Conservation (phyloP, 1,139 yeast species). For the Kodamaea plutei region DNA sequence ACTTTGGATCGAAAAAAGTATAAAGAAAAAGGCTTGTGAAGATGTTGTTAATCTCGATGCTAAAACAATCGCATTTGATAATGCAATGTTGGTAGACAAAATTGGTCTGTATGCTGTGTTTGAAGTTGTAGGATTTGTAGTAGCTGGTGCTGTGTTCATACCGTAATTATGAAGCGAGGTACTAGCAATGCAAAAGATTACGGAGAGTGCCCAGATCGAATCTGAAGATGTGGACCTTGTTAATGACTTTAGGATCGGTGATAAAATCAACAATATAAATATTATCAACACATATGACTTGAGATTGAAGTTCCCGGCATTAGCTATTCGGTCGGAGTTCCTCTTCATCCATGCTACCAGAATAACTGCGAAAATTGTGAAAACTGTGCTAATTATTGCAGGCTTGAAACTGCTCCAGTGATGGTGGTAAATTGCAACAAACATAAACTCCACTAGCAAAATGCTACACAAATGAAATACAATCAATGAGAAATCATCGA, state of each 20-base stretch:
- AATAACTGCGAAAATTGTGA: constrained; percentile 29
- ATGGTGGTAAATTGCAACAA: constrained; percentile 50
- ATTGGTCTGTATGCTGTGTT: constrained; percentile 48
- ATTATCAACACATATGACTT: constrained; percentile 69
- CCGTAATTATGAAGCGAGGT: constrained; percentile 66
- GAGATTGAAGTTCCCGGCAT: constrained; percentile 18
- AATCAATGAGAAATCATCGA: constrained; percentile 65
- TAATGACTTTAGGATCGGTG: constrained; percentile 86
- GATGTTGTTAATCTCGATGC: constrained; percentile 80
- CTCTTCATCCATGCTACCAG: constrained; percentile 18
- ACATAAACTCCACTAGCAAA: constrained; percentile 56
- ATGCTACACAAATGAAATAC: constrained; percentile 63
- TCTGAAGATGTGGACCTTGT: constrained; percentile 89
- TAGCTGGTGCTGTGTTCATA: constrained; percentile 22
- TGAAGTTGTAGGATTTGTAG: constrained; percentile 10
- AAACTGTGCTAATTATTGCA: constrained; percentile 22
- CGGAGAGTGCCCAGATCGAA: constrained; percentile 90
- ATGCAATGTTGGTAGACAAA: constrained; percentile 74
- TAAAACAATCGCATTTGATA: constrained; percentile 83
- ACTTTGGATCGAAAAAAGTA: constrained; percentile 65
- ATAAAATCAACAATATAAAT: constrained; percentile 67
- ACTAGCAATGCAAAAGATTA: constrained; percentile 69
- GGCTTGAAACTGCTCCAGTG: constrained; percentile 44
- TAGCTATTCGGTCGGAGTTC: constrained; percentile 10
- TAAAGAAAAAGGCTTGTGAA: constrained; percentile 75